Base-by-base conservation (phyloP, 2,329 filamentous ascomycete genomes). In the Sporothrix luriei region DNA sequence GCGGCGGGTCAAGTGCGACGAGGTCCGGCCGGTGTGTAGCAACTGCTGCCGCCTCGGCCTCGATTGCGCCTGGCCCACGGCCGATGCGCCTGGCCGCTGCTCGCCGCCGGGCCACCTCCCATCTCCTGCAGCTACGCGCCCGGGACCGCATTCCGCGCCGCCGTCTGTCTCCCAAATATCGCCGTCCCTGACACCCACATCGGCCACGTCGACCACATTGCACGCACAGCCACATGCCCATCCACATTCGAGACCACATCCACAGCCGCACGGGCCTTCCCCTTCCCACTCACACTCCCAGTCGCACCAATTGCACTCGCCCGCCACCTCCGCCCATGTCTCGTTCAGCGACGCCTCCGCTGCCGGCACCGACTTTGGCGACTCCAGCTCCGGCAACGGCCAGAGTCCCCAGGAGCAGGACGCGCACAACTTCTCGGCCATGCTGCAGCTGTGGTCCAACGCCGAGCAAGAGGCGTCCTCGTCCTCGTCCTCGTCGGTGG, bases 1-100 rank as follows among this genome's bases (percentile, higher is more conserved):
- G 0, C 74, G 77, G 3, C 75, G 77, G 0, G 76, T 77, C 40
- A 77, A 77, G 69, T 77, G 76, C 61, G 75, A 77, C 66, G 76
- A 77, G 61, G 48, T 59, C 3, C 70, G 70, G 16, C 76, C 76
- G 0, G 24, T 73, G 2, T 77, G 76, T 40, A 71, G 72, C 13
- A 76, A 75, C 66, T 77, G 76, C 65, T 51, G 29, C 3, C 75
- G 75, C 14, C 71, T 76, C n/a, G 68, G 68, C 16, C 68, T 76
- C 13, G 69, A 70, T 6, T 76, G 75, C 38, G 33, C 71, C 7
- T 76, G 75, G 75, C 70, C 73, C 11, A 48, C 43, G 19, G 38
- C 68, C 4, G 69, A 70, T 14, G 29, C 61, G 21, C 43, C 29
- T 38, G 38, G 33, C 13, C 51, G 26, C 13, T 16, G 33, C 38